Base-by-base conservation (phyloP, 2,329 filamentous ascomycete species). In the Talaromyces piceae region DNA sequence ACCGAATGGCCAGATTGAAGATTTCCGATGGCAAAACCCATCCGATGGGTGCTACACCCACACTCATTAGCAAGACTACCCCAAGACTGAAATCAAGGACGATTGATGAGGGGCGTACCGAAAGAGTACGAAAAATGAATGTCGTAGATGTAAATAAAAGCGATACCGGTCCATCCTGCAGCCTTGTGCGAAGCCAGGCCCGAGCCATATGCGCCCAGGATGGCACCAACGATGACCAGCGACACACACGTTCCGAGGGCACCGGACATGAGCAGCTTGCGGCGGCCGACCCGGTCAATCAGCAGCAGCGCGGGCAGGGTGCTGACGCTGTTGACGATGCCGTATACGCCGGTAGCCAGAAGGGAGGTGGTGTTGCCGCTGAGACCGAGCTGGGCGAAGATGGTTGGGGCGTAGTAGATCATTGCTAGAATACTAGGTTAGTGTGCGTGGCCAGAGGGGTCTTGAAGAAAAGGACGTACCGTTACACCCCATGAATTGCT, bases 401-500 rank as follows among this genome's bases (percentile, higher is more conserved):
- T 74, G 1, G 66, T 73, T 0, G 74, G 73, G 0, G 73, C 72
- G 48, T 76, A 77, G 60, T 75, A 76, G 18, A 77, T 75, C 46
- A 77, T 65, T 0, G 72, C 64, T 67, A 28, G 22, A 1, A 33
- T 2, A 37, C 20, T 37, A 37, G 33, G 16, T 45, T 37, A 13
- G 5, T 18, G 39, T 12, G 12, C 20, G 4, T 27, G n/a, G 2
- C 2, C 12, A 30, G 23, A 3, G 18, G 2, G 11, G n/a, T n/a
- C 28, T 30, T 30, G 2, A 25, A 43, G n/a, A 7, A 13, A 41
- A 4, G 16, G 20, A n/a, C 39, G 33, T 50, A 68, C 65, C 73
- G 48, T 76, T 76, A 56, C 68, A 70, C 0, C 73, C 73, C 59
- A 71, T 73, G 46, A 74, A 75, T 41, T 80, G 73, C 55, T 76